Evolutionary conservation across 2,329 filamentous ascomycete species (phyloP).

Genomic region (Remersonia thermophila): DNA sequence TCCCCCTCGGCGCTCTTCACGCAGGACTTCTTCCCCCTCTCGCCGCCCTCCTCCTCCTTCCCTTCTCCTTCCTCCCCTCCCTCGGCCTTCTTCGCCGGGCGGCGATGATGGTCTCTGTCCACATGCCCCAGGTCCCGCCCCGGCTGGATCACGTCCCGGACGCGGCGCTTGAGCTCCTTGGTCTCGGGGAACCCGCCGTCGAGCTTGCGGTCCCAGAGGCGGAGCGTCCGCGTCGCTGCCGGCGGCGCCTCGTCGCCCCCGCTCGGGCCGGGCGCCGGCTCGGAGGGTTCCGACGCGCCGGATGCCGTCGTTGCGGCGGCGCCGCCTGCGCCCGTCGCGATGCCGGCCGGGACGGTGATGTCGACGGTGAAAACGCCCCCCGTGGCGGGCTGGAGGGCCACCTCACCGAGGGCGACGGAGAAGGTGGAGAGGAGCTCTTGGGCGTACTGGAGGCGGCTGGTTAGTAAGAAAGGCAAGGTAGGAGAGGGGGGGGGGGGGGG

Average conservation of each 20-base stretch:
- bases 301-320: too few relatives aligned
- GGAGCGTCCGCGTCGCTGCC: conserved; percentile 7
- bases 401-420: conserved; percentile 68
- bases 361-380: conserved; percentile 74
- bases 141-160: conserved; percentile 74
- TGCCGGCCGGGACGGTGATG: conserved; percentile 32
- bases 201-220: conserved; percentile 77
- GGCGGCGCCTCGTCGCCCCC: not conserved
- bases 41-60: not conserved
- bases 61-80: conserved; percentile 2
- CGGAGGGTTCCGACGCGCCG: not conserved
- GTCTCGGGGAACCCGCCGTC: conserved; percentile 91
- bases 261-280: not conserved
- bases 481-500: not conserved
- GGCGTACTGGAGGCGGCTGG: conserved; percentile 51
- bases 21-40: not conserved
- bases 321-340: too few relatives aligned
- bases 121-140: conserved; percentile 70
- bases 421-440: conserved; percentile 96
- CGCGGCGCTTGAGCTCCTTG: conserved; percentile 75
- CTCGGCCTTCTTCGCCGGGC: not conserved
- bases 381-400: conserved; percentile 73
- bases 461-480: not conserved
- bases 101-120: conserved; percentile 37
- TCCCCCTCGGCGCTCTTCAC: not conserved